A percentile compares a stretch with the other conserved stretches of the same genome.
Conservation (phyloP, 352 stramenopile species). For the Phytophthora agathidicida region DNA sequence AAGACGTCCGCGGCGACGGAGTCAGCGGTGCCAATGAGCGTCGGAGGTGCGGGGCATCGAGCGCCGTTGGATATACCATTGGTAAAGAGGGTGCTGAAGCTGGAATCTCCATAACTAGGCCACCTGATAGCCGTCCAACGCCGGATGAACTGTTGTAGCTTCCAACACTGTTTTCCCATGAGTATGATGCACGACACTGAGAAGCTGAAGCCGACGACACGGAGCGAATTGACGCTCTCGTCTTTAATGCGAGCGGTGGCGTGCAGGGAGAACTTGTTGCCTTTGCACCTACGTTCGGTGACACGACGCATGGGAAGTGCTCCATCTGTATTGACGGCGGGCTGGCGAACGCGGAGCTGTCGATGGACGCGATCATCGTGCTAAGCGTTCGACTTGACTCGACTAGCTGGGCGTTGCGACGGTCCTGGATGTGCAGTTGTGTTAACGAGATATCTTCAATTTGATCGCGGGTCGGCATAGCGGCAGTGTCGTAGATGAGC, state of each 20-base stretch:
- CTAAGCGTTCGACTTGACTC: constrained; percentile 57
- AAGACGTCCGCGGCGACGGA: constrained; percentile 31
- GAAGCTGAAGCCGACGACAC: constrained; percentile 1
- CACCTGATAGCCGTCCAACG: constrained; percentile 42
- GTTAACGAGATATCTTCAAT: constrained; percentile 41
- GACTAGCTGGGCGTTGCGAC: constrained; percentile 43
- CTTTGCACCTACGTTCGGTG: constrained; percentile 12
- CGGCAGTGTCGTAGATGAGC: constrained; percentile 68
- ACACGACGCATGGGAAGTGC: constrained; percentile 25
- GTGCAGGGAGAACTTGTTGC: constrained; percentile 10
- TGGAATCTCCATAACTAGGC: constrained; percentile 53
- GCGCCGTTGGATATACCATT: constrained; percentile 19
- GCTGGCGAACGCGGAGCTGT: constrained; percentile 32
- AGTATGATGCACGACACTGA: constrained; percentile 21
- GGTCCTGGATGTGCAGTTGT: constrained; percentile 50
- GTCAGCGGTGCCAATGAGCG: constrained; percentile 43
- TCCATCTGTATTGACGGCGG: constrained; percentile 22
- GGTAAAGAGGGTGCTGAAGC: constrained; percentile 12
- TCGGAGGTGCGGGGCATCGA: constrained; percentile 29
- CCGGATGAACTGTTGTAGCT: constrained; percentile 26
- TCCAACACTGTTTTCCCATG: constrained; percentile 23
- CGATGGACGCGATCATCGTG: constrained; percentile 61
- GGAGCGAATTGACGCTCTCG: background rate
- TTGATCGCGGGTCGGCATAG: constrained; percentile 21
- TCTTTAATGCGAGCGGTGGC: constrained; percentile 8